Evolutionary conservation across 176 grass and related monocot species (phyloP).

Genomic region (Eleusine indica): DNA sequence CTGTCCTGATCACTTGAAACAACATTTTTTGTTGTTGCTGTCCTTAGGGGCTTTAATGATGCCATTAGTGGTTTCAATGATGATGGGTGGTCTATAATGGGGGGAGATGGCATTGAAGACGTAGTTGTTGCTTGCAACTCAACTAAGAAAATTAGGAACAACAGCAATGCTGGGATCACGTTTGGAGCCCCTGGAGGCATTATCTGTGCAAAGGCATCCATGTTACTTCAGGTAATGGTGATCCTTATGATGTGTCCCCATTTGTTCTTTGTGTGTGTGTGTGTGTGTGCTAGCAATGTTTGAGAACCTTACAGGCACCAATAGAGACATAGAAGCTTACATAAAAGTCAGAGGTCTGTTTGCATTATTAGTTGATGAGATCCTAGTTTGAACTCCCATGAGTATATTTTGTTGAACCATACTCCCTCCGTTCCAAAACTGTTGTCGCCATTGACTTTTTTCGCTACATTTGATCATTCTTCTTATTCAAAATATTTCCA

Average conservation of each 20-base stretch:
- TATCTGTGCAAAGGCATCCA: slow-evolving; percentile 99
- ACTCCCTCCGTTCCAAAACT: too few species aligned
- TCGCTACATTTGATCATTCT: too few species aligned
- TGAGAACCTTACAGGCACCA: neutral
- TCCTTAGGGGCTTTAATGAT: slow-evolving; percentile 92
- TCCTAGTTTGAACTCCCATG: neutral
- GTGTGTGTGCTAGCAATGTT: neutral
- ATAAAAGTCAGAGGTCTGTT: neutral
- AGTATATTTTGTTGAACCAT: neutral
- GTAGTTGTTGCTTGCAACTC: slow-evolving; percentile 80
- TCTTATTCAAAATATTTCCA: too few species aligned
- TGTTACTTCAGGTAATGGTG: slow-evolving; percentile 82
- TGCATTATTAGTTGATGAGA: neutral
- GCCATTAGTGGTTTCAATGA: slow-evolving; percentile 96
- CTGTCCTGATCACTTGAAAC: slow-evolving; percentile 13
- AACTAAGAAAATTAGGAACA: slow-evolving; percentile 72
- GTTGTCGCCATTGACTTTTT: too few species aligned
- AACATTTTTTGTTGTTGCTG: neutral
- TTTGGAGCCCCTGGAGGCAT: slow-evolving; percentile 73
- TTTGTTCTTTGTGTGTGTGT: neutral
- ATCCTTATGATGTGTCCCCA: neutral
- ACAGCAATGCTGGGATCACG: slow-evolving; percentile 44
- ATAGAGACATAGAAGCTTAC: too few species aligned
- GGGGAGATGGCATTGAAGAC: slow-evolving; percentile 86
- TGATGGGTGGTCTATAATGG: slow-evolving; percentile 90